Percentiles rank a stretch among this genome's conserved stretches.
Evolutionary conservation across 306 rosid genomes (phyloP).

Genomic region (Begonia peltatifolia): DNA sequence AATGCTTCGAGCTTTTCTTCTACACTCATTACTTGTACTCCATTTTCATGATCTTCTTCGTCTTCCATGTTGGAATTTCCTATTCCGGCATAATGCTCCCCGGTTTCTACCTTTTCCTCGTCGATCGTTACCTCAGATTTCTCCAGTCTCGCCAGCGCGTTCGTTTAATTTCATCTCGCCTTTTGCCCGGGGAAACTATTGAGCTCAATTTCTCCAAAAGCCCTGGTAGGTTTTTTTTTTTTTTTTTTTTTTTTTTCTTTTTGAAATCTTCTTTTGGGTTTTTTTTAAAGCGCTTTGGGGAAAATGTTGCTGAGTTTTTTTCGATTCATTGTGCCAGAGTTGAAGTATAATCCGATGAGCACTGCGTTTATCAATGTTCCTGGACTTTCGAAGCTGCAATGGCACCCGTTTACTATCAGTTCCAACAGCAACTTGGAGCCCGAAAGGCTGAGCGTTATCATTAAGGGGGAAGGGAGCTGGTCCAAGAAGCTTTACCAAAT

Average conservation of each 20-base stretch:
- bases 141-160: slow-evolving; percentile 37
- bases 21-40: slow-evolving; percentile 66
- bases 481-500: slow-evolving; percentile 37
- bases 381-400: slow-evolving; percentile 64
- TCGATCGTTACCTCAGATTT: slow-evolving; percentile 63
- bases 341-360: slow-evolving; percentile 62
- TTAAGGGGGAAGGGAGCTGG: slow-evolving; percentile 72
- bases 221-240: slow-evolving; percentile 21
- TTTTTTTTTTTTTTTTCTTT: too few relatives aligned
- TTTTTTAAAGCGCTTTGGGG: neutral
- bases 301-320: neutral
- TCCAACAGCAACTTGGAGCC: slow-evolving; percentile 52
- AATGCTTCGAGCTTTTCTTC: slow-evolving; percentile 54
- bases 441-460: slow-evolving; percentile 43
- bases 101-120: slow-evolving; percentile 58
- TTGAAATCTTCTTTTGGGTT: neutral
- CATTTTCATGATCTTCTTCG: slow-evolving; percentile 45
- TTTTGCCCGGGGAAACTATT: slow-evolving; percentile 40
- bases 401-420: slow-evolving; percentile 82
- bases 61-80: slow-evolving; percentile 55
- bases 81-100: slow-evolving; percentile 44
- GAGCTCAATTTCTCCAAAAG: slow-evolving; percentile 70
- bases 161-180: slow-evolving; percentile 37
- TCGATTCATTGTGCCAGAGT: slow-evolving; percentile 18
- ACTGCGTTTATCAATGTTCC: slow-evolving; percentile 59